Evolutionary conservation across 2,329 filamentous ascomycete genomes (phyloP), one percentile per base, ranked within the genome.

Genomic region (Alternaria angustiovoidea): DNA sequence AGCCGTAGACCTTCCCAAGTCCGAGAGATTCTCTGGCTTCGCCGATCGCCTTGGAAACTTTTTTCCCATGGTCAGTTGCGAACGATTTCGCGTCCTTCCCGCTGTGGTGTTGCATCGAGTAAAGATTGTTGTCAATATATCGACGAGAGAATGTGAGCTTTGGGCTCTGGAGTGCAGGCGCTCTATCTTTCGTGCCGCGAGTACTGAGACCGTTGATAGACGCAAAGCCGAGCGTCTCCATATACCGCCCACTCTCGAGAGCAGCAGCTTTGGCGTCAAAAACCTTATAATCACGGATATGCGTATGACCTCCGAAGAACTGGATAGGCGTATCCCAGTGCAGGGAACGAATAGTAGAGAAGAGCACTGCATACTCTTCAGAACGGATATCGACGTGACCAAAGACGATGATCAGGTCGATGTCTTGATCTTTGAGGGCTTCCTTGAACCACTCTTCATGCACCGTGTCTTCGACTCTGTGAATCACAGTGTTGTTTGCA

Each of bases 211-310:
- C 92, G 57, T 90, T 85, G 46, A 97, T 88, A 0, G 93, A 96
- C 86, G 95, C 88, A 86, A 95, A 98, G 2, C 94, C 94, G 51
- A 98, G 89, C 0, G 94, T 97, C 81, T 98, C 94, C 83, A 97
- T 91, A 78, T 97, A 98, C 1, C 94, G 87, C 4, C 94, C 94
- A 68, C 92, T 95, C 41, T 93, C 93, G 5, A 98, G 82, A 1
- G 90, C 94, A 63, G 91, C 89, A 0, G 94, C 88, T 54, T 88
- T 89, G 39, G 86, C 85, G 77, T 97, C 94, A 70, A 92, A 97
- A 61, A 86, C 87, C 41, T 87, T 87, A 68, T 92, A 92, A 74
- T 97, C 93, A 8, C 94, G 89, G 47, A 97, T 92, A 75, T 98
- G 94, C 1, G 88, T 88, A 73, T 98, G 94, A 0, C 94, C 94